phyloP scores from a whole-genome alignment of 192 early-diverging fungal genomes.

The Coemansia erecta region DNA sequence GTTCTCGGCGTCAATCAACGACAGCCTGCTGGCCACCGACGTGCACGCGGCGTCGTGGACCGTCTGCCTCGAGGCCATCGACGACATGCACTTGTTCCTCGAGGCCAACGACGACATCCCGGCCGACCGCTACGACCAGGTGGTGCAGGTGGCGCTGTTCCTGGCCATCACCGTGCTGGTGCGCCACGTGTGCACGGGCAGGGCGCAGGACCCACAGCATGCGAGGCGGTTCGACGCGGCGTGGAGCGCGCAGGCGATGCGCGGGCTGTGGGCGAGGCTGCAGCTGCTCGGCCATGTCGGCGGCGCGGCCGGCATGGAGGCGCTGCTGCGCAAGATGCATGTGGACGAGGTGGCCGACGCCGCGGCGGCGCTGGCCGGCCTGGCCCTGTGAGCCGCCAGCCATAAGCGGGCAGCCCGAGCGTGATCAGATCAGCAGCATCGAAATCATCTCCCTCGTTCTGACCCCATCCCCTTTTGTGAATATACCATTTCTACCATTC shows the following conservation, averaged over 20 bases:
- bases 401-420: too few relatives aligned
- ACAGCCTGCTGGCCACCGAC: constrained; percentile 39
- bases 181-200: constrained; percentile 23
- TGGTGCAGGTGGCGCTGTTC: constrained; percentile 36
- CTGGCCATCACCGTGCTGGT: constrained; percentile 34
- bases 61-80: constrained; percentile 26
- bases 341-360: background rate
- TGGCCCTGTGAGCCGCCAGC: background rate
- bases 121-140: constrained; percentile 36
- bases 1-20: constrained; percentile 25
- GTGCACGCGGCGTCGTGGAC: constrained; percentile 36
- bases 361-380: background rate
- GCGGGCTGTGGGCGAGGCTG: background rate
- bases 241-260: background rate
- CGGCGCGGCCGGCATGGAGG: background rate
- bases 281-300: background rate
- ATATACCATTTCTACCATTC: too few relatives aligned
- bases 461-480: too few relatives aligned
- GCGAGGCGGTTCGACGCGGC: background rate
- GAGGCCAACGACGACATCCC: constrained; percentile 37
- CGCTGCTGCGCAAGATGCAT: constrained; percentile 9
- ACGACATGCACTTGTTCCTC: constrained; percentile 18
- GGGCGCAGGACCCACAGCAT: background rate
- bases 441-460: too few relatives aligned
- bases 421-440: too few relatives aligned